Base-by-base conservation (phyloP, 352 stramenopile genomes). In the Aphanomyces cochlioides region DNA sequence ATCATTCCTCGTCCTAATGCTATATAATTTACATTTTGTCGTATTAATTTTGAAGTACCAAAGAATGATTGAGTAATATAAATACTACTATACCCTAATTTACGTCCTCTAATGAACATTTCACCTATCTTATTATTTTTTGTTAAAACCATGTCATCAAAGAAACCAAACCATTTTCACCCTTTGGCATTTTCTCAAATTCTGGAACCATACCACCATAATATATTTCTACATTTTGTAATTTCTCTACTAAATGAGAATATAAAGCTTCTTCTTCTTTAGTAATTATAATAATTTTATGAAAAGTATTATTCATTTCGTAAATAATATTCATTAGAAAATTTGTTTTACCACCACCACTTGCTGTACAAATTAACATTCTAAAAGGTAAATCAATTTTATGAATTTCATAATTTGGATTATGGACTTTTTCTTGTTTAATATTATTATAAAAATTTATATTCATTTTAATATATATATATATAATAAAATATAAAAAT, bases 251-350 rank as follows among this genome's bases (percentile, higher is more conserved):
- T 50, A n/a, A 50, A n/a, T 50, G 43, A n/a, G 17, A 12, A 12
- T 50, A n/a, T n/a, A 50, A 50, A 50, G 17, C 17, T n/a, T n/a
- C 17, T 12, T 50, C 43, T n/a, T 50, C 10, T n/a, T 50, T 12
- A 12, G 10, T 12, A n/a, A 50, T 50, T 50, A 50, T 12, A n/a
- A n/a, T 50, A 50, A 12, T n/a, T 50, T 50, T n/a, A 50, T 28
- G 17, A 50, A 50, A n/a, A n/a, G 43, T 50, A 50, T 50, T n/a
- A n/a, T n/a, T 50, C 10, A 50, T 37, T 12, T 56, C 34, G 4
- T 66, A 66, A 66, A n/a, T 37, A 66, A n/a, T 66, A 56, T 56
- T 47, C n/a, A 66, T 47, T 56, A 66, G 3, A 54, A 47, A 47
- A 66, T 47, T 15, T 66, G 13, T 66, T 66, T 56, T 66, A n/a